phyloP scores from a whole-genome alignment of 2,329 filamentous ascomycete species.

The Immersiporthe knoxdaviesiana region DNA sequence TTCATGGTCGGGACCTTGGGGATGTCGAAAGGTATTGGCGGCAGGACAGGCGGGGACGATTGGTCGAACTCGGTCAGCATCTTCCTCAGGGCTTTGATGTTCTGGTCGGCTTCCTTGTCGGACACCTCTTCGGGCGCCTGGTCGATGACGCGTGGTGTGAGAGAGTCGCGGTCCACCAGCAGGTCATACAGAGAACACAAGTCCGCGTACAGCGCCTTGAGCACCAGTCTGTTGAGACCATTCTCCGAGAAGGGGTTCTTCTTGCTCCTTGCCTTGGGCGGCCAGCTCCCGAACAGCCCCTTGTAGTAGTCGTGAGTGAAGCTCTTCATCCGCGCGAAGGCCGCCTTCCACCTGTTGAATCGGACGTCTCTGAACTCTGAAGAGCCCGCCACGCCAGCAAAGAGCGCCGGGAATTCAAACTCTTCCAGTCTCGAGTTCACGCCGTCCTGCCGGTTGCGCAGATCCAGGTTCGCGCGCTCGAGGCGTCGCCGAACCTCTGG shows the following conservation, averaged over 20 bases:
- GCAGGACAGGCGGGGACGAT: slow-evolving; percentile 85
- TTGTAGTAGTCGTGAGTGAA: slow-evolving; percentile 73
- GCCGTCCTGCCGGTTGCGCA: slow-evolving; percentile 71
- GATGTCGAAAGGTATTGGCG: slow-evolving; percentile 87
- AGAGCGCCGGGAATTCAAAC: slow-evolving; percentile 90
- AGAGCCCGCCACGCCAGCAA: slow-evolving; percentile 84
- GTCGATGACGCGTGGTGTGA: slow-evolving; percentile 80
- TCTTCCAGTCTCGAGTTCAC: slow-evolving; percentile 76
- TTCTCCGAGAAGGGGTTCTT: slow-evolving; percentile 88
- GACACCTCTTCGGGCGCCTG: slow-evolving; percentile 55
- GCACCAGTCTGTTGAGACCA: slow-evolving; percentile 81
- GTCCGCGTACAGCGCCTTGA: slow-evolving; percentile 83
- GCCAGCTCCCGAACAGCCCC: slow-evolving; percentile 70
- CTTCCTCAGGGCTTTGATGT: slow-evolving; percentile 72
- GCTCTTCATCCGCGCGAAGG: slow-evolving; percentile 74
- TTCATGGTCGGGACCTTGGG: slow-evolving; percentile 75
- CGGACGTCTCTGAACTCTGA: slow-evolving; percentile 77
- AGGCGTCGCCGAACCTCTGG: slow-evolving; percentile 75
- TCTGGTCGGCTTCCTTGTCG: slow-evolving; percentile 55
- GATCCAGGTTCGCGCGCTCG: slow-evolving; percentile 79
- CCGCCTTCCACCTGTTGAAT: slow-evolving; percentile 81
- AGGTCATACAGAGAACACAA: slow-evolving; percentile 87
- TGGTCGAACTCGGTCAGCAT: slow-evolving; percentile 88
- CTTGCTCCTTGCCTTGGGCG: slow-evolving; percentile 87
- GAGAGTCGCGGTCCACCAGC: slow-evolving; percentile 75